Base-by-base conservation (phyloP, 2,329 filamentous ascomycete species). In the Monilinia fructicola region DNA sequence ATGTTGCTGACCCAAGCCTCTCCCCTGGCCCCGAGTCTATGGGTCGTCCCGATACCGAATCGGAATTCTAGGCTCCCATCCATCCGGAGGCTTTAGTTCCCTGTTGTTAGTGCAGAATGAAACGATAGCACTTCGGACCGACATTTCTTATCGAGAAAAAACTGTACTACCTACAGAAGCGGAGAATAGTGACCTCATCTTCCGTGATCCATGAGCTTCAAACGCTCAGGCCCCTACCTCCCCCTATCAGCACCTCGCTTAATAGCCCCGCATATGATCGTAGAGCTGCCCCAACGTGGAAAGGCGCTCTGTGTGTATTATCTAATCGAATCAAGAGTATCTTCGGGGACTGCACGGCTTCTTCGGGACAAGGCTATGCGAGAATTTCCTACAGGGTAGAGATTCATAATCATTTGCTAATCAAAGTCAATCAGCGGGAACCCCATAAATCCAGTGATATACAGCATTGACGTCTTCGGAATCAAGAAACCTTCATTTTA, bases 171-270 rank as follows among this genome's bases (percentile, higher is more conserved):
- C 31, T 5, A 11, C 56, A 23, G 38, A 2, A 23, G 1, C 12
- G 28, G 31, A 38, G 21, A 14, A 50, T 18, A 6, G 14, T 26
- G 28, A 23, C n/a, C 44, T 60, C n/a, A 28, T 23, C 28, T 23
- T 26, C 42, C 4, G 7, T 38, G 16, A 18, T 38, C 14, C 56
- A 40, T 26, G 18, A 50, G 28, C 44, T 38, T 50, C 28, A 50
- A 28, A 50, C 7, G 44, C 21, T 23, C 56, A 11, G 23, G 56
- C 21, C 56, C 28, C 42, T 50, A 42, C 42, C 56, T 50, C 56
- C 56, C 56, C 56, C 21, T 50, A 50, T 50, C 56, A 60, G 44
- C 28, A 18, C 23, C 56, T 60, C 56, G 56, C 56, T 60, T 60
- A 60, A 48, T 38, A 38, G 44, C 44, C 42, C 54, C 56, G 12